These are phyloP conservation scores for Salisapilia sapeloensis DNA, from an alignment of 352 stramenopile species.

Conservation along the genomic window DNA sequence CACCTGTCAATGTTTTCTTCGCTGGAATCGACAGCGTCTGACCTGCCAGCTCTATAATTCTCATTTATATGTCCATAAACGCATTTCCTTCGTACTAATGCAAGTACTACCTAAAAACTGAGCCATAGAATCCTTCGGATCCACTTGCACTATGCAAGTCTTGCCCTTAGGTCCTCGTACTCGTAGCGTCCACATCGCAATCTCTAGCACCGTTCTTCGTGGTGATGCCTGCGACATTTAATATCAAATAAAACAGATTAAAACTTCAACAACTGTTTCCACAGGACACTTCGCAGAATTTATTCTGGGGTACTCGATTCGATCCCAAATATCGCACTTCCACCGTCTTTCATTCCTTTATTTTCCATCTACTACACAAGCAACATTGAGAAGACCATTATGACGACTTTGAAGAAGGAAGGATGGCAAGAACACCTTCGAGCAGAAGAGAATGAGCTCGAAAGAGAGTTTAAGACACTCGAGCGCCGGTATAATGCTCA, in stretches of 20 bases:
- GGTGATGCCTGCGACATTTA: no score
- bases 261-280: no score
- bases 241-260: no score
- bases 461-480: constrained; percentile 47
- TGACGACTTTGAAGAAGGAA: neutral
- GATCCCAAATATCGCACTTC: neutral
- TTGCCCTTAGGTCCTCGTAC: constrained; percentile 40
- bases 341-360: neutral
- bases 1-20: no score
- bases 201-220: no score
- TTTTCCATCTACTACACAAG: constrained; percentile 1
- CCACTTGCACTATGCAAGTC: constrained; percentile 26
- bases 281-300: no score
- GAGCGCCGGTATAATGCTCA: constrained; percentile 44
- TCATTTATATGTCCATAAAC: no score
- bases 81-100: no score
- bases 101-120: no score
- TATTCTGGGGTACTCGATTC: no score
- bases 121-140: constrained; percentile 13
- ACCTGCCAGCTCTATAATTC: no score
- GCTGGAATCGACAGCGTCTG: no score
- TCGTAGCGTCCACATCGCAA: constrained; percentile 51
- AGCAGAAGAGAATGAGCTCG: constrained; percentile 10
- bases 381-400: constrained; percentile 1
- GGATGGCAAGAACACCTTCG: neutral